Percentiles rank a stretch among this genome's conserved stretches.
Evolutionary conservation across 176 grass and related monocot genomes (phyloP).

Genomic region (Avena atlantica): DNA sequence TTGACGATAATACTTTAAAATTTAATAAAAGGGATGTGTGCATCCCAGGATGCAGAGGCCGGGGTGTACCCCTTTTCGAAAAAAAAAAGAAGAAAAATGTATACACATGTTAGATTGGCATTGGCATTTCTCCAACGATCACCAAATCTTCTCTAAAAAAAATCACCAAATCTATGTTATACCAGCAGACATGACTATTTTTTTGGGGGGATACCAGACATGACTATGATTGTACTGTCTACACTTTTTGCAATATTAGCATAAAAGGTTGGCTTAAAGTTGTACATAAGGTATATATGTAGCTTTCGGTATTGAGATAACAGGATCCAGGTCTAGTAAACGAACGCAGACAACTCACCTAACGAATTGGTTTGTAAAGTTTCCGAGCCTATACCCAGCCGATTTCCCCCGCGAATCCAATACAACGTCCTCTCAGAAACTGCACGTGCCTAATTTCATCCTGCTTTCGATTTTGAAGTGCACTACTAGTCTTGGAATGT

Average conservation of each 20-base stretch:
- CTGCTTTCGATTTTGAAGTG: too few species aligned
- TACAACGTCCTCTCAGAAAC: not conserved
- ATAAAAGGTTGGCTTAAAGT: not conserved
- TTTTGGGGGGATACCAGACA: not conserved
- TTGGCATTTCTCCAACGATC: not conserved
- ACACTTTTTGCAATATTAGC: not conserved
- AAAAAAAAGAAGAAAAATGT: not conserved
- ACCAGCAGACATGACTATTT: not conserved
- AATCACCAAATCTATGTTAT: not conserved
- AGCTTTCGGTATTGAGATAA: not conserved
- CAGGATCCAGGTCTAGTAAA: constrained; percentile 10
- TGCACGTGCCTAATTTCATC: not conserved
- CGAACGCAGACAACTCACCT: constrained; percentile 12
- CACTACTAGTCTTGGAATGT: too few species aligned
- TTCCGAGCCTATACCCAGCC: not conserved
- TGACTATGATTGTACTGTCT: not conserved
- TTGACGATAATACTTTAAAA: too few species aligned
- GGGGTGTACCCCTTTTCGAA: too few species aligned
- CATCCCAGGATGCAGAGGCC: too few species aligned
- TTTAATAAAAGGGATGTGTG: too few species aligned
- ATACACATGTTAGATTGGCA: not conserved
- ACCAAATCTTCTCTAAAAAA: not conserved
- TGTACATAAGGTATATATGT: not conserved
- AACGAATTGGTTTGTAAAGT: not conserved
- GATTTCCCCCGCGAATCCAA: not conserved